These are phyloP conservation scores for Dinochytrium kinnereticum DNA, from an alignment of 371 early-diverging fungal genomes.

Conservation along the genomic window DNA sequence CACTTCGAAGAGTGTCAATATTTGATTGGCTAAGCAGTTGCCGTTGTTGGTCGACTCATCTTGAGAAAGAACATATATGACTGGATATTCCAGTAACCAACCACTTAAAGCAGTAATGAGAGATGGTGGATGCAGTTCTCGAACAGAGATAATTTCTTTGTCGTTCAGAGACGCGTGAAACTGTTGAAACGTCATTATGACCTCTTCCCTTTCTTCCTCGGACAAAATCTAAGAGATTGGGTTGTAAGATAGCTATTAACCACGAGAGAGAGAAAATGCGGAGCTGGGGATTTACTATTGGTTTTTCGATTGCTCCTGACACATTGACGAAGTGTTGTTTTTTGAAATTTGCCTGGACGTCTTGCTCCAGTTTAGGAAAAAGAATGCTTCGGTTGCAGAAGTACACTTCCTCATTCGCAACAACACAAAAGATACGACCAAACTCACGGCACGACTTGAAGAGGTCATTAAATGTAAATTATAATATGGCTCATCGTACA, in stretches of 20 bases:
- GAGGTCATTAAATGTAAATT: no score
- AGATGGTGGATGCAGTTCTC: neutral
- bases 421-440: no score
- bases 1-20: neutral
- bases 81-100: conserved; percentile 5
- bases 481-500: no score
- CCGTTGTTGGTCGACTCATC: neutral
- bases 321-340: neutral
- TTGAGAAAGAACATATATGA: neutral
- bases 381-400: neutral
- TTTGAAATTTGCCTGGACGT: neutral
- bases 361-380: neutral
- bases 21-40: neutral
- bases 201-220: neutral
- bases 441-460: no score
- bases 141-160: neutral
- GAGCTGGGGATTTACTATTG: neutral
- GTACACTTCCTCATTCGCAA: neutral
- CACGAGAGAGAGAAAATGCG: no score
- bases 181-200: neutral
- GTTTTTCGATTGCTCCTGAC: neutral
- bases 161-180: no score
- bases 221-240: neutral
- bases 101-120: neutral
- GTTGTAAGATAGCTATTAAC: no score